A percentile compares a stretch with the other conserved stretches of the same genome.
Conservation (phyloP, 1,284 basidiomycete genomes). For the Boletus sp. region DNA sequence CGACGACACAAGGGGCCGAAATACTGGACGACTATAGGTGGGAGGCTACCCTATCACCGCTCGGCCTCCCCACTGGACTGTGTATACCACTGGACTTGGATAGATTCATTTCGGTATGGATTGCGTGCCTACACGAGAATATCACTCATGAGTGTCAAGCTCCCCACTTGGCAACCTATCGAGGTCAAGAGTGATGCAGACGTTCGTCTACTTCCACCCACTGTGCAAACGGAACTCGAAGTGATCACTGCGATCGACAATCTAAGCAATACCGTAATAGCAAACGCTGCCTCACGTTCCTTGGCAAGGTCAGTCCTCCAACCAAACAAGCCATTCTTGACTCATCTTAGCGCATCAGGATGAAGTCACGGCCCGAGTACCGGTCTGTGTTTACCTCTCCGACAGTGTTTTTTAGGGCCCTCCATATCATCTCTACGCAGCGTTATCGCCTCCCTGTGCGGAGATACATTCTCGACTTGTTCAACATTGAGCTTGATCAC, state of each 20-base stretch:
- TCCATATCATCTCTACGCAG: conserved; percentile 83
- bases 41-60: conserved; percentile 84
- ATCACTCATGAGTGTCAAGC: conserved; percentile 39
- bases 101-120: conserved; percentile 76
- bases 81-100: conserved; percentile 84
- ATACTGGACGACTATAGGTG: conserved; percentile 88
- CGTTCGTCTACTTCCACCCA: conserved; percentile 58
- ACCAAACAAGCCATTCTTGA: neutral
- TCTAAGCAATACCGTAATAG: conserved; percentile 92
- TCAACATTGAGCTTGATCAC: conserved; percentile 73
- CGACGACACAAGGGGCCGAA: conserved; percentile 72
- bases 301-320: conserved; percentile 62
- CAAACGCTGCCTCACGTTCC: conserved; percentile 86
- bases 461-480: conserved; percentile 89
- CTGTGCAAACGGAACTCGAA: conserved; percentile 75
- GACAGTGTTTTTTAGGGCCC: conserved; percentile 75
- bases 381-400: conserved; percentile 75
- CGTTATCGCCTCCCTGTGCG: conserved; percentile 88
- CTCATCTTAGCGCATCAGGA: conserved; percentile 40
- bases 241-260: conserved; percentile 90
- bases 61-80: conserved; percentile 86
- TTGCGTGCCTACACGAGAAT: neutral
- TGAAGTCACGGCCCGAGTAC: conserved; percentile 78
- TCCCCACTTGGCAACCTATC: conserved; percentile 71
- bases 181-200: conserved; percentile 43